Conservation (phyloP, 2,329 filamentous ascomycete genomes). For the Calonectria multiphialidica region DNA sequence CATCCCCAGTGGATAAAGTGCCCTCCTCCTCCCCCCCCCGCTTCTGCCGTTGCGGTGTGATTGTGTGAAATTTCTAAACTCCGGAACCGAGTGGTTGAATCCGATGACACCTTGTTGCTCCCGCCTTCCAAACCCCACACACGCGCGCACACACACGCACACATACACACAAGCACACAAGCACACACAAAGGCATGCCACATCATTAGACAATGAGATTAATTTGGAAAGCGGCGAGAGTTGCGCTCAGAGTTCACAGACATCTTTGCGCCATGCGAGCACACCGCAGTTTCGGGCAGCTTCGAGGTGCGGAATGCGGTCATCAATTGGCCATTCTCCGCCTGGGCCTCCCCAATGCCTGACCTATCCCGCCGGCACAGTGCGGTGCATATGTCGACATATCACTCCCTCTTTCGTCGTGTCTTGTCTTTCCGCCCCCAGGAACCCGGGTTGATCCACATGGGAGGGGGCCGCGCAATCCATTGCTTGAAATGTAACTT, state of each 20-base stretch:
- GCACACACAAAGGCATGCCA: conserved; percentile 1
- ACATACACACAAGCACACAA: no score
- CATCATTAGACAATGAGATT: conserved; percentile 4
- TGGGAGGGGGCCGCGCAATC: conserved; percentile 13
- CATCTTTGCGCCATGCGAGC: background rate
- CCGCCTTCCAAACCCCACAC: background rate
- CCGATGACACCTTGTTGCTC: background rate
- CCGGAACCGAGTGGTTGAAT: background rate
- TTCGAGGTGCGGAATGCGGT: conserved; percentile 13
- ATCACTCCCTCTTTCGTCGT: conserved; percentile 1
- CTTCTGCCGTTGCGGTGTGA: background rate
- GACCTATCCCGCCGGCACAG: background rate
- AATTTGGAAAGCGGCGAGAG: background rate
- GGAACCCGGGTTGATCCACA: conserved; percentile 12
- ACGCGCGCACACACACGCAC: no score
- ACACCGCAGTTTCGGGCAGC: background rate
- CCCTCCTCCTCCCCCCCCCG: no score
- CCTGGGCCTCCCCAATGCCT: conserved; percentile 9
- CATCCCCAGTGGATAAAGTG: background rate
- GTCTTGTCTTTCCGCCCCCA: background rate
- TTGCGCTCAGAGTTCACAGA: background rate
- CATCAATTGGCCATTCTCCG: conserved; percentile 10
- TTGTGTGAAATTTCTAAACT: background rate
- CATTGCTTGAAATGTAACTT: conserved; percentile 11
- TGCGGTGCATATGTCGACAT: conserved; percentile 10